Evolutionary conservation across 2,329 filamentous ascomycete genomes (phyloP).

Genomic region (Fusarium subtropicale): DNA sequence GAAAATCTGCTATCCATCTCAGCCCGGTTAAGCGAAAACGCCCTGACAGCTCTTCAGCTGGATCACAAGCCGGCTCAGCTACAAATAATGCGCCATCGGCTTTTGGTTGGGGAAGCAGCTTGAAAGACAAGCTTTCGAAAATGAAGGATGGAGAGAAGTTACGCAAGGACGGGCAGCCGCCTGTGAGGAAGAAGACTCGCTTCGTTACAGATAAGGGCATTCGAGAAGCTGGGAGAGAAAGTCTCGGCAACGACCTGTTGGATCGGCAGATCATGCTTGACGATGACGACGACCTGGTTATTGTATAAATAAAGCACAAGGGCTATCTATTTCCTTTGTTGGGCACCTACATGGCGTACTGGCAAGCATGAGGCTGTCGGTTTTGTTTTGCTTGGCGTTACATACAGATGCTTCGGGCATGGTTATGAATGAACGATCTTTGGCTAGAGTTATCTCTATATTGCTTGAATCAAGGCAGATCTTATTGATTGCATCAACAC

Average conservation of each 20-base stretch:
- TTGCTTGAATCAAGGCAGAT: slow-evolving; percentile 32
- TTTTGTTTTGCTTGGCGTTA: slow-evolving; percentile 36
- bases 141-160: slow-evolving; percentile 72
- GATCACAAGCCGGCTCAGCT: slow-evolving; percentile 54
- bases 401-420: slow-evolving; percentile 31
- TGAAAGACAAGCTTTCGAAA: slow-evolving; percentile 67
- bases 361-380: slow-evolving; percentile 33
- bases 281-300: slow-evolving; percentile 65
- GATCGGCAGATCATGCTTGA: slow-evolving; percentile 53
- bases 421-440: slow-evolving; percentile 44
- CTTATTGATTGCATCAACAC: slow-evolving; percentile 20
- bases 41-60: slow-evolving; percentile 54
- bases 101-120: slow-evolving; percentile 68
- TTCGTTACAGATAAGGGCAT: slow-evolving; percentile 84
- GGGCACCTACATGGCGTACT: slow-evolving; percentile 29
- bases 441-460: slow-evolving; percentile 36
- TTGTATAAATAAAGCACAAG: slow-evolving; percentile 52
- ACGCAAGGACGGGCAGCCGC: slow-evolving; percentile 52
- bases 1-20: slow-evolving; percentile 62
- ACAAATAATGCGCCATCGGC: slow-evolving; percentile 45
- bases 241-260: slow-evolving; percentile 67
- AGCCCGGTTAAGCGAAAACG: slow-evolving; percentile 73
- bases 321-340: slow-evolving; percentile 17
- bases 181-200: slow-evolving; percentile 78
- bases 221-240: slow-evolving; percentile 80